A percentile compares a stretch with the other conserved stretches of the same genome.
phyloP scores from a whole-genome alignment of 1,284 basidiomycete genomes.

The Irpex lacteus region DNA sequence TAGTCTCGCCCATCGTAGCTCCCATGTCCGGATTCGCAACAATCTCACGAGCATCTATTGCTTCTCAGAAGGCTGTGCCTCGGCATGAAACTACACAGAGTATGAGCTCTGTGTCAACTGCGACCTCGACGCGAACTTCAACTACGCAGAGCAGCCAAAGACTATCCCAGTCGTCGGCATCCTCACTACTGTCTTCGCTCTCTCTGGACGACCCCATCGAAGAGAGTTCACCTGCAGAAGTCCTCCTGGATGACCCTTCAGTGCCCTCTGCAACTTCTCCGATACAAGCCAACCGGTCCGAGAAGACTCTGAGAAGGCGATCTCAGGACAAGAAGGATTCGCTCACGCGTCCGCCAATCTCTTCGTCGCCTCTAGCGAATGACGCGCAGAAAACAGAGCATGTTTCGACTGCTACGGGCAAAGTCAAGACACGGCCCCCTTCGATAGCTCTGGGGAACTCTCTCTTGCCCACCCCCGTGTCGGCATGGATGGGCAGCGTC shows the following conservation, averaged over 20 bases:
- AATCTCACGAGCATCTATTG: conserved; percentile 12
- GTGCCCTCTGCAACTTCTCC: conserved; percentile 31
- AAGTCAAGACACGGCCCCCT: conserved; percentile 26
- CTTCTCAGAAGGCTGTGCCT: conserved; percentile 3
- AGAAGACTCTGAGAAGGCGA: conserved; percentile 27
- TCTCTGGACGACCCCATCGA: conserved; percentile 37
- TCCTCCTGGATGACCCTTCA: conserved; percentile 14
- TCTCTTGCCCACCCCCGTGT: conserved; percentile 17
- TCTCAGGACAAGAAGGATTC: conserved; percentile 23
- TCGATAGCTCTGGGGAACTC: conserved; percentile 31
- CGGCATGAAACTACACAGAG: conserved; percentile 24
- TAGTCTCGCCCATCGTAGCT: conserved; percentile 8
- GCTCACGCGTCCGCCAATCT: conserved; percentile 3
- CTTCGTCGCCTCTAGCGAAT: neutral
- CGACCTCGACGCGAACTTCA: conserved; percentile 18
- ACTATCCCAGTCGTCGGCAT: conserved; percentile 44
- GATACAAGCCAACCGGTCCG: conserved; percentile 21
- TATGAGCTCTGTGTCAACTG: conserved; percentile 26
- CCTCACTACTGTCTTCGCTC: conserved; percentile 23
- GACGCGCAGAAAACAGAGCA: neutral
- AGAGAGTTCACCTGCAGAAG: conserved; percentile 13
- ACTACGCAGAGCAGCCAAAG: conserved; percentile 27
- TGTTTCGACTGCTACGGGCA: neutral
- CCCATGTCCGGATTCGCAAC: conserved; percentile 14
- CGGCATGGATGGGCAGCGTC: conserved; percentile 49